Evolutionary conservation across 495 filamentous ascomycete species (phyloP).

Genomic region (Xylaria venustula): DNA sequence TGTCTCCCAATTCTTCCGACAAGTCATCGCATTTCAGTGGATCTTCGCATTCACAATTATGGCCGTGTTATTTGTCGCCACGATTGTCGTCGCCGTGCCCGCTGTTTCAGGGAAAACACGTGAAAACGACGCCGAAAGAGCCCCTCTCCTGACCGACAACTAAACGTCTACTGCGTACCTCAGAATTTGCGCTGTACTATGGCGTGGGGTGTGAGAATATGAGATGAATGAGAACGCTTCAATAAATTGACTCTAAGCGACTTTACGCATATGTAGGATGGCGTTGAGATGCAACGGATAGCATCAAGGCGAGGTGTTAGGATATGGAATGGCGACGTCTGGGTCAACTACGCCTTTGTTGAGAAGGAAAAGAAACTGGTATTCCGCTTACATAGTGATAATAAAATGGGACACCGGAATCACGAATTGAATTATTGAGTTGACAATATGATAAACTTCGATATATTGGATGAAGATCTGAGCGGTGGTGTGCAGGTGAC

Average conservation of each 20-base stretch:
- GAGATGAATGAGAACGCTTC: not conserved
- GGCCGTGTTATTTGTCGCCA: conserved; percentile 65
- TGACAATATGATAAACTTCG: too few relatives aligned
- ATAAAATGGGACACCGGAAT: too few relatives aligned
- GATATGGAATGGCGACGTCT: too few relatives aligned
- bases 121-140: conserved; percentile 46
- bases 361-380: too few relatives aligned
- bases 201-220: not conserved
- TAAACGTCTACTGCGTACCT: not conserved
- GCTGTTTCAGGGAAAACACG: conserved; percentile 54
- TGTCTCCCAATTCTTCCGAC: conserved; percentile 68
- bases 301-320: too few relatives aligned
- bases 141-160: conserved; percentile 47
- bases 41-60: conserved; percentile 88
- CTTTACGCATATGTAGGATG: not conserved
- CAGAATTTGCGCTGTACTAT: not conserved
- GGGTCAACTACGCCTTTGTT: too few relatives aligned
- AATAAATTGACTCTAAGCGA: not conserved
- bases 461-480: too few relatives aligned
- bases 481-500: too few relatives aligned
- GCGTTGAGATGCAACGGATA: not conserved
- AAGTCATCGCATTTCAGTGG: conserved; percentile 79
- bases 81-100: conserved; percentile 62
- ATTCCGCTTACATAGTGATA: too few relatives aligned
- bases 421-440: too few relatives aligned